A percentile compares a stretch with the other conserved stretches of the same genome.
These are phyloP conservation scores for Asterionellopsis glacialis DNA, from an alignment of 108 stramenopile genomes.

Conservation along the genomic window DNA sequence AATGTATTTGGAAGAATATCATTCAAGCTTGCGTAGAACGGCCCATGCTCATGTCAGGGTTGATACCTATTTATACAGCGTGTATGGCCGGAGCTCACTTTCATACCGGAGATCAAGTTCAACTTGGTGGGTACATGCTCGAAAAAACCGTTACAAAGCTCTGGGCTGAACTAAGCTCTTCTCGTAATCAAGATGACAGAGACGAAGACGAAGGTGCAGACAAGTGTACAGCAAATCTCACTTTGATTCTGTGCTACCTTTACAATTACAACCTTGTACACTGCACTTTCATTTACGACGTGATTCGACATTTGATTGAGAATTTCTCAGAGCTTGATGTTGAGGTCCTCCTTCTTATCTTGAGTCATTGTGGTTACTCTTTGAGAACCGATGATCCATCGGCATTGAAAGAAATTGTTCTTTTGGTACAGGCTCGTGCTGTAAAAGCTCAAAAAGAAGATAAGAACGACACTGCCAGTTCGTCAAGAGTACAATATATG, in stretches of 20 bases:
- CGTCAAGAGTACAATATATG: constrained; percentile 83
- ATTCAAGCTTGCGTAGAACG: constrained; percentile 54
- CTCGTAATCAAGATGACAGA: constrained; percentile 4
- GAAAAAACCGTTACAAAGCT: constrained; percentile 54
- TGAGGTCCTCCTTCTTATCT: constrained; percentile 81
- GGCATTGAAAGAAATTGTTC: constrained; percentile 88
- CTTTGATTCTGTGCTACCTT: constrained; percentile 87
- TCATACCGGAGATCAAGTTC: constrained; percentile 72
- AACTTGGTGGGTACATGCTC: constrained; percentile 64
- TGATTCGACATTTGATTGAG: constrained; percentile 80
- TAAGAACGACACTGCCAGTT: constrained; percentile 16
- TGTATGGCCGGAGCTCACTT: constrained; percentile 73
- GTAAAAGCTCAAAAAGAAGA: constrained; percentile 12
- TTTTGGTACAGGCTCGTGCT: constrained; percentile 75
- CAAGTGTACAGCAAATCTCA: constrained; percentile 74
- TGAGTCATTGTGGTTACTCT: constrained; percentile 84
- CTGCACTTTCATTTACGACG: constrained; percentile 85
- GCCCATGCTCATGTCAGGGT: constrained; percentile 66
- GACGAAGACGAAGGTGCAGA: constrained; percentile 15
- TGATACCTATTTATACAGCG: constrained; percentile 80
- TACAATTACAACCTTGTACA: constrained; percentile 89
- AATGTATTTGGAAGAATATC: constrained; percentile 69
- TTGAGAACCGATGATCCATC: constrained; percentile 89
- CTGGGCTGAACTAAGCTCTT: constrained; percentile 34
- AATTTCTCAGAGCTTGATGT: constrained; percentile 80